Evolutionary conservation across 163 green algal genomes (phyloP), one percentile per base, ranked within the genome.

Genomic region (Scenedesmus sp.): DNA sequence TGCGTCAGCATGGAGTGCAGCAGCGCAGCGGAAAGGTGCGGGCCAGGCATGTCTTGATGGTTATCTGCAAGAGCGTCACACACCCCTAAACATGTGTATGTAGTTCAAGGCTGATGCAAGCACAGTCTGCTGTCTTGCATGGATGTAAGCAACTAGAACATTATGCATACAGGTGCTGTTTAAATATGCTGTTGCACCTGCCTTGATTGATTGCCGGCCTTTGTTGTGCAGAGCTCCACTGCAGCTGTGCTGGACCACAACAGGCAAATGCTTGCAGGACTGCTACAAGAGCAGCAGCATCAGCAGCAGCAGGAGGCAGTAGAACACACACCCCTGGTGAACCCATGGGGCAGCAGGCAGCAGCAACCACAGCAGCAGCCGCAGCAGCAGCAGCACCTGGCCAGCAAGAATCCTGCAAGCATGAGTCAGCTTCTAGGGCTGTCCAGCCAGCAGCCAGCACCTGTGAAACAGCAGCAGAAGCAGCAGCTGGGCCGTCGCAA

Each of bases 261-360:
- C 20, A 80, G 59, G 59, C 83, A 88, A 22, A 59, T 88, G 59
- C 83, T 87, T 49, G 83, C 83, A 81, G 83, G 70, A 37, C 42
- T 79, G n/a, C n/a, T 73, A 44, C 85, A 90, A n/a, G 20, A 90
- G 85, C 85, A 85, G 70, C 85, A 72, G 43, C n/a, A n/a, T n/a
- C 79, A 85, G 79, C 81, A 86, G 81, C 81, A 87, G 46, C 81
- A 87, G 44, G 44, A n/a, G 4, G 30, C 49, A 76, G 81, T 30
- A 40, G 6, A 10, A 2, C 30, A 30, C 65, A 76, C 65, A 0
- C 65, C 65, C 65, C 18, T 76, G 65, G 65, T 76, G 5, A 76
- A 76, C 30, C 65, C 65, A 40, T 76, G 65, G 30, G 30, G 30
- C 65, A 76, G 40, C 30, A 76, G 65, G 24, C 65, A 76, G 30